A percentile compares a stretch with the other conserved stretches of the same genome.
Conservation (phyloP, 2,329 filamentous ascomycete species). For the Aspergillus vadensis region DNA sequence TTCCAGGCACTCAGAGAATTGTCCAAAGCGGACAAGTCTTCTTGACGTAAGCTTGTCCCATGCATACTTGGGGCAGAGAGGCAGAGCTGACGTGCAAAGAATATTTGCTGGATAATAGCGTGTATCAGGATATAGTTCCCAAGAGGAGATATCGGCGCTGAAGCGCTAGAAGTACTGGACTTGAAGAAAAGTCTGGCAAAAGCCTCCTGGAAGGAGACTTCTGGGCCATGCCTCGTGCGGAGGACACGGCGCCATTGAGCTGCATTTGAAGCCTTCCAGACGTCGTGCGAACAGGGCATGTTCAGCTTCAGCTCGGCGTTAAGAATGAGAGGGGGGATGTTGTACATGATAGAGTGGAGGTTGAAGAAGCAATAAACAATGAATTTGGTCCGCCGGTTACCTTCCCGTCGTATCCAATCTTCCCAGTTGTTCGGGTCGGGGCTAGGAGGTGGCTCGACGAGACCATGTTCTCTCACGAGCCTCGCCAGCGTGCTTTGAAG, state of each 20-base stretch:
- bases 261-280: slow-evolving; percentile 58
- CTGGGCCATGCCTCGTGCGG: slow-evolving; percentile 36
- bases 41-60: slow-evolving; percentile 46
- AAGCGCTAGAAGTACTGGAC: slow-evolving; percentile 36
- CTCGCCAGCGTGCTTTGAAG: slow-evolving; percentile 60
- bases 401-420: slow-evolving; percentile 58
- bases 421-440: slow-evolving; percentile 53
- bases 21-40: slow-evolving; percentile 50
- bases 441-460: slow-evolving; percentile 37
- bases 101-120: slow-evolving; percentile 57
- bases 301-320: slow-evolving; percentile 57
- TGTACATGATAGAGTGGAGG: slow-evolving; percentile 63
- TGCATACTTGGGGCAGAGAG: slow-evolving; percentile 47
- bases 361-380: slow-evolving; percentile 62
- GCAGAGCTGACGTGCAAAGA: slow-evolving; percentile 53
- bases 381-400: slow-evolving; percentile 56
- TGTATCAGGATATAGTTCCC: slow-evolving; percentile 59
- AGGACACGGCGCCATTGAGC: slow-evolving; percentile 51
- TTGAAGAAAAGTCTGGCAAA: slow-evolving; percentile 49
- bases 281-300: slow-evolving; percentile 56
- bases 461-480: slow-evolving; percentile 57
- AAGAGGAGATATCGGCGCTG: slow-evolving; percentile 49
- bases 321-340: slow-evolving; percentile 60
- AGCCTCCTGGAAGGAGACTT: slow-evolving; percentile 48
- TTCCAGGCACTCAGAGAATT: slow-evolving; percentile 55